Base-by-base conservation (phyloP, 495 filamentous ascomycete genomes). In the Platismatia glauca region DNA sequence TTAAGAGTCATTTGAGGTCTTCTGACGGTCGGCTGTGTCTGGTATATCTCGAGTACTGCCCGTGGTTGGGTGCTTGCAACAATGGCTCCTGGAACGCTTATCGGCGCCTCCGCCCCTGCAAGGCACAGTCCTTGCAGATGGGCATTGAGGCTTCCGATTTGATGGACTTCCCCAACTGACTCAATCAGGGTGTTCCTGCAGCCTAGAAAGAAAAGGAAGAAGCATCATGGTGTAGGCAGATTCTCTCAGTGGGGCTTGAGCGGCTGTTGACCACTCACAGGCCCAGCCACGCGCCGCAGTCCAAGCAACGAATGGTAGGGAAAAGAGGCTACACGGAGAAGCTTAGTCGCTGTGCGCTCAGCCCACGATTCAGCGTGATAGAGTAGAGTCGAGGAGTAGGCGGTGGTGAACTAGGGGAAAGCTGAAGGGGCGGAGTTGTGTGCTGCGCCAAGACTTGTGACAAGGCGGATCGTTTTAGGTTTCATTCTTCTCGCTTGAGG, bases 1-100 rank as follows among this genome's bases (percentile, higher is more conserved):
- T 41, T 29, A 58, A 43, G 57, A 58, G 57, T 58, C 57, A 58
- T 58, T 33, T 31, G 48, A 52, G 27, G 48, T 7, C 27, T 18
- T 52, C 24, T 34, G 50, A 29, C 9, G 24, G 50, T 53, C 50
- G 50, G 50, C 50, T 53, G 29, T 53, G 50, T 33, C 50, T 29
- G 50, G 33, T 0, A 33, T 53, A 53, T 20, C 15, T 31, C 6
- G 18, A 33, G 15, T 20, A 33, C 4, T 33, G 50, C 15, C 8
- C 12, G 50, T 33, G 50, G 50, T 53, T 53, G 50, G 50, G 50
- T 53, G 7, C 50, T 53, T 53, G 50, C 29, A 33, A 29, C 20
- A 7, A 7, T 0, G 27, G 29, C 29, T 31, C 24, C 0, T 33
- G 15, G 24, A n/a, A 33, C 7, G 24, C 7, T 53, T 33, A 33